Conservation (phyloP, 176 grass and related monocot species). For the Triticum urartu region DNA sequence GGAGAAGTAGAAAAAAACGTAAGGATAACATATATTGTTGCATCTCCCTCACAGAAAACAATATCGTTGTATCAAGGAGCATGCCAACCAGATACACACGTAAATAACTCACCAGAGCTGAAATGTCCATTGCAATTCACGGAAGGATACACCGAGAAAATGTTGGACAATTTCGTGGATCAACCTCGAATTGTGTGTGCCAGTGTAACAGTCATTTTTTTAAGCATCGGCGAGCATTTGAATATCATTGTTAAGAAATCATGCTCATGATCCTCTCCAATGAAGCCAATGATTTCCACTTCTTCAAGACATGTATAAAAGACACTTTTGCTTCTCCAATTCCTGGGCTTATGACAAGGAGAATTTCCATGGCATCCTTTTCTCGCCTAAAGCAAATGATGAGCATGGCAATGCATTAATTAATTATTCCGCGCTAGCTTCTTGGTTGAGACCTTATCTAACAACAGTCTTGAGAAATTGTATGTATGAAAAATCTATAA, state of each 20-base stretch:
- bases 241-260: background rate
- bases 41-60: background rate
- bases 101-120: background rate
- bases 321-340: background rate
- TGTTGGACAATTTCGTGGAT: background rate
- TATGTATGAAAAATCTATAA: background rate
- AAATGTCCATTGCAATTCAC: background rate
- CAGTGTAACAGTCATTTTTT: background rate
- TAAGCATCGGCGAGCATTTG: background rate
- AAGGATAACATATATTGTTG: background rate
- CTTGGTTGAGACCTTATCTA: background rate
- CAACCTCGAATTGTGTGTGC: background rate
- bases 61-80: background rate
- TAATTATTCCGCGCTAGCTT: background rate
- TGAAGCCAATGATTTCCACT: background rate
- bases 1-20: no score
- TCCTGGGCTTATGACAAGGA: background rate
- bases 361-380: background rate
- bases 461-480: background rate
- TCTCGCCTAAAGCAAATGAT: background rate
- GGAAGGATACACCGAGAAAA: background rate
- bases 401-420: background rate
- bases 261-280: background rate
- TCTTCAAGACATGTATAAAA: background rate
- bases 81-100: background rate